These are phyloP conservation scores for Carex kokanica DNA, from an alignment of 176 grass and related monocot genomes.

Conservation along the genomic window DNA sequence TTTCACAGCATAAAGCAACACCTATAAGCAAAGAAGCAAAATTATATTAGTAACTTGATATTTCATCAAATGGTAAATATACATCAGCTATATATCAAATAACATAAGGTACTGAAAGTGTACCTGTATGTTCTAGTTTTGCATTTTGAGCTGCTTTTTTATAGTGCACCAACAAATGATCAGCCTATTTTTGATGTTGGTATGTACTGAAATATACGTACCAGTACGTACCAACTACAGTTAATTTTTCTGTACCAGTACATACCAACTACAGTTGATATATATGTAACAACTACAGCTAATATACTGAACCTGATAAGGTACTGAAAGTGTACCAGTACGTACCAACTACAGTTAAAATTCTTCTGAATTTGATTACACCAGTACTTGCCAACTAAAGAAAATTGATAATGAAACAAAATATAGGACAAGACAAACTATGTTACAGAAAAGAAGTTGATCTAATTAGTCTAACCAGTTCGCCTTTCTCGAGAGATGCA, in stretches of 20 bases:
- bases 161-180: too few relatives aligned
- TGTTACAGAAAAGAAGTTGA: background rate
- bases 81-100: background rate
- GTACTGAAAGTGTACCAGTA: too few relatives aligned
- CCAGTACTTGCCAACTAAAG: too few relatives aligned
- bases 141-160: background rate
- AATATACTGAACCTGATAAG: too few relatives aligned
- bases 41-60: background rate
- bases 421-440: background rate
- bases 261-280: too few relatives aligned
- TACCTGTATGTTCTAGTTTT: background rate
- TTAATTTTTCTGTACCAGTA: too few relatives aligned
- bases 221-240: too few relatives aligned
- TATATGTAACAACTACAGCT: too few relatives aligned
- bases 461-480: slow-evolving; percentile 4
- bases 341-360: too few relatives aligned
- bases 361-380: too few relatives aligned
- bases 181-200: too few relatives aligned
- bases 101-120: background rate
- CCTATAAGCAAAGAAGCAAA: background rate
- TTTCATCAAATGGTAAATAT: background rate
- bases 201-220: too few relatives aligned
- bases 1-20: background rate
- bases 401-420: background rate
- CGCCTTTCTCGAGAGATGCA: background rate